Evolutionary conservation across 129 eudicot genomes (phyloP).

Genomic region (Silybum marianum): DNA sequence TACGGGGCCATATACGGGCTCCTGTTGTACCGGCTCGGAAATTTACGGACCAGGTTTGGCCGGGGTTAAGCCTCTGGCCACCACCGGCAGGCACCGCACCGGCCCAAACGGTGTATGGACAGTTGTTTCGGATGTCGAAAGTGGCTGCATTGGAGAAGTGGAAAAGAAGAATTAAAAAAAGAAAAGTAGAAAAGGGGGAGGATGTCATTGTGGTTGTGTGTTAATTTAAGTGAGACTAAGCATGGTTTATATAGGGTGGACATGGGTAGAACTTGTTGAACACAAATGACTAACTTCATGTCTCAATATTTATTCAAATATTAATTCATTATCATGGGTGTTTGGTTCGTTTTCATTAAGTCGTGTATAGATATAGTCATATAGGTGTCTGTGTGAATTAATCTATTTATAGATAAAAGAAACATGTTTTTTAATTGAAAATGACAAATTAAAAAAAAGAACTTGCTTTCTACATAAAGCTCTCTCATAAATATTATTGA

Average conservation of each 20-base stretch:
- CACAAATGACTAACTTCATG: not conserved
- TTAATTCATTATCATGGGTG: too few species aligned
- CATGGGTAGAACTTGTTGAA: not conserved
- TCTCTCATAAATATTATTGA: too few species aligned
- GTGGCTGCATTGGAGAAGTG: conserved; percentile 24
- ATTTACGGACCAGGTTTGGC: conserved; percentile 34
- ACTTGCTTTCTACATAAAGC: too few species aligned
- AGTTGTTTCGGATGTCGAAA: conserved; percentile 44
- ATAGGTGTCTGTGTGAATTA: too few species aligned
- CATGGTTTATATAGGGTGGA: not conserved
- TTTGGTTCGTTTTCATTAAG: too few species aligned
- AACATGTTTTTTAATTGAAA: too few species aligned
- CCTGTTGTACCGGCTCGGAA: conserved; percentile 19
- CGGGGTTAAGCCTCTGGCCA: conserved; percentile 36
- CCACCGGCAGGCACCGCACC: conserved; percentile 58
- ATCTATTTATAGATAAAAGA: too few species aligned
- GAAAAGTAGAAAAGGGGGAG: not conserved
- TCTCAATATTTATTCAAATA: not conserved
- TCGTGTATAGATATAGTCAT: too few species aligned
- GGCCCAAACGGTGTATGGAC: conserved; percentile 60
- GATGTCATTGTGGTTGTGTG: not conserved
- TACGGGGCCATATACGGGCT: conserved; percentile 45
- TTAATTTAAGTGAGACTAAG: not conserved
- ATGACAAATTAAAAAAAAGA: too few species aligned
- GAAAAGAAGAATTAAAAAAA: not conserved